Evolutionary conservation across 352 stramenopile species (phyloP).

Genomic region (Pythium rhizo-oryzae): DNA sequence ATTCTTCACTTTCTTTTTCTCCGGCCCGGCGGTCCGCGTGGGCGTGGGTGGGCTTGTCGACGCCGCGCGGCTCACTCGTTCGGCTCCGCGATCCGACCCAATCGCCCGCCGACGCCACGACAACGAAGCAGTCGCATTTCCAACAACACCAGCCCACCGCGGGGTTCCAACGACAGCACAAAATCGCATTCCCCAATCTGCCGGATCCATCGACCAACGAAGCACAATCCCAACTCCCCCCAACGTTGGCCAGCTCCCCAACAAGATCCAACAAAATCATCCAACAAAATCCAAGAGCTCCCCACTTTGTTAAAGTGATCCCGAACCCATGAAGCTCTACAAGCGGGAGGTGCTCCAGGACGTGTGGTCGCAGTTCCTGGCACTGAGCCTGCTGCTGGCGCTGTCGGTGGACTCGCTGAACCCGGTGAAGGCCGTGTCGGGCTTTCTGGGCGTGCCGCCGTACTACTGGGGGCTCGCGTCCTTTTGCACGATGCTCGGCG

Average conservation of each 20-base stretch:
- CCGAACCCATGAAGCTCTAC: constrained; percentile 65
- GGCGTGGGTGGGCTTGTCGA: constrained; percentile 7
- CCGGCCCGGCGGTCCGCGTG: too few relatives aligned
- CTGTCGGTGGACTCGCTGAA: constrained; percentile 88
- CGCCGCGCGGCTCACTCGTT: neutral
- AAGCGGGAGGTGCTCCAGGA: constrained; percentile 80
- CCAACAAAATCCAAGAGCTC: too few relatives aligned
- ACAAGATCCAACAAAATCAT: too few relatives aligned
- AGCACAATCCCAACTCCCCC: too few relatives aligned
- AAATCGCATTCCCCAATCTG: too few relatives aligned
- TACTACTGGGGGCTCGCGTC: constrained; percentile 70
- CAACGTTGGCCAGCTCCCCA: too few relatives aligned
- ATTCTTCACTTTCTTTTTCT: constrained; percentile 17
- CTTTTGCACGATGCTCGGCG: constrained; percentile 63
- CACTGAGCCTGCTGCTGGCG: constrained; percentile 74
- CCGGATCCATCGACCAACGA: neutral
- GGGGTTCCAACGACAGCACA: too few relatives aligned
- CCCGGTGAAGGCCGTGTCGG: constrained; percentile 81
- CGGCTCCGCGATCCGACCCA: neutral
- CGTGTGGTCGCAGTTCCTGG: constrained; percentile 82
- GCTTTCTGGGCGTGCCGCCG: constrained; percentile 68
- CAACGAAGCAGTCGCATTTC: neutral
- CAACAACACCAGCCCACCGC: too few relatives aligned
- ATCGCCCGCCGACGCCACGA: neutral
- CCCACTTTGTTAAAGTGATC: neutral